Evolutionary conservation across 805 yeast species (phyloP), one percentile per base, ranked within the genome.

Genomic region (Osmozyma mogii): DNA sequence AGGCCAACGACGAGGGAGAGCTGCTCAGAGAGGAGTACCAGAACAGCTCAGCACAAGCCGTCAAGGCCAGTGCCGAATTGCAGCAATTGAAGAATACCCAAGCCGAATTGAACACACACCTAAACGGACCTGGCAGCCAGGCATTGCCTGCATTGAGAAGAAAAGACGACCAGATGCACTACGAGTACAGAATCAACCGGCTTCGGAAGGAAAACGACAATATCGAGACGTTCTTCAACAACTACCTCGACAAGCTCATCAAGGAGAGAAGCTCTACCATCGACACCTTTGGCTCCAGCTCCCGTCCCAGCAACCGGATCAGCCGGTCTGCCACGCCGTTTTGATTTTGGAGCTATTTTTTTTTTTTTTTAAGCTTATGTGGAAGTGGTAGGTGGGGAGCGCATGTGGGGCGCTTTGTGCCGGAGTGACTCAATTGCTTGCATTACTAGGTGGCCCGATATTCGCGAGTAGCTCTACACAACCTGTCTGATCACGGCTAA

Each of bases 321-420:
- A 61, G 68, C 39, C 42, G 69, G 22, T 65, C 60, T 6, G 36
- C 63, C 3, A 62, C 68, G 1, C 68, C 68, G 10, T 43, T 52
- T 32, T 43, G 30, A 32, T 6, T 9, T n/a, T 25, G 21, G 20
- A 25, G 11, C 16, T 14, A 12, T 15, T 17, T 10, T 26, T 26
- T n/a, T 7, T 6, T 15, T n/a, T 10, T 6, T 10, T 16, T 10
- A 6, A 12, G 15, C 15, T 22, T 5, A 31, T 10, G 19, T 13
- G 23, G n/a, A n/a, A n/a, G n/a, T n/a, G n/a, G n/a, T n/a, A n/a
- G n/a, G n/a, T n/a, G n/a, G n/a, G n/a, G n/a, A n/a, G n/a, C n/a
- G n/a, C n/a, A n/a, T n/a, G n/a, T n/a, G n/a, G n/a, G n/a, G n/a
- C n/a, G n/a, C n/a, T n/a, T n/a, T n/a, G n/a, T n/a, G n/a, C n/a